Evolutionary conservation across 139 green algal genomes (phyloP), one percentile per base, ranked within the genome.

Genomic region (Limnomonas spitsbergensis): DNA sequence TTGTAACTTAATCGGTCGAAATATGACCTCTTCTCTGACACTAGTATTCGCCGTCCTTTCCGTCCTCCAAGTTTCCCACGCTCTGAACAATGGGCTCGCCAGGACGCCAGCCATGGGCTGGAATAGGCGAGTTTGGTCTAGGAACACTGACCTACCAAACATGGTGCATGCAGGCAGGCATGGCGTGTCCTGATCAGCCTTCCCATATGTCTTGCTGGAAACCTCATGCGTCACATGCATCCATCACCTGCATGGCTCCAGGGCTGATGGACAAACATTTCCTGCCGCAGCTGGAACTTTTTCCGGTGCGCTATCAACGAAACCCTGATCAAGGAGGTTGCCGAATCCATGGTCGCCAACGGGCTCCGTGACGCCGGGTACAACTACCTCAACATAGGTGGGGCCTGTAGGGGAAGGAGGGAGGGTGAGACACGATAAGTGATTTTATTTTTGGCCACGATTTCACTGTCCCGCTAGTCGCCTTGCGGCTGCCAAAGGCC

Each of bases 231-330:
- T 9, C 56, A 32, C 34, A 26, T 9, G 4, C 56, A 26, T 27
- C 9, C 14, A 69, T 27, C 4, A 14, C 34, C 56, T 35, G 26
- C n/a, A 14, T 69, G 26, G 20, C 6, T 37, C 56, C 26, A 4
- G n/a, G n/a, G n/a, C n/a, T n/a, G n/a, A n/a, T n/a, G n/a, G n/a
- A n/a, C n/a, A n/a, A n/a, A n/a, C n/a, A n/a, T n/a, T n/a, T n/a
- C n/a, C n/a, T 69, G 9, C 42, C 56, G 24, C 54, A 76, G 54
- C 38, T 79, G 83, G 83, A 87, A 87, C 72, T 83, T 67, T 34
- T 87, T 87, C 39, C 53, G 80, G 4, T 85, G 83, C 61, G 70
- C 81, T 56, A 89, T 86, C 72, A 86, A 89, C 47, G 84, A 89
- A 29, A 81, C 72, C 2, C 66, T 84, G 29, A 83, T 89, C 29